Evolutionary conservation across 495 filamentous ascomycete species (phyloP).

Genomic region (Aspergillus nidulans): DNA sequence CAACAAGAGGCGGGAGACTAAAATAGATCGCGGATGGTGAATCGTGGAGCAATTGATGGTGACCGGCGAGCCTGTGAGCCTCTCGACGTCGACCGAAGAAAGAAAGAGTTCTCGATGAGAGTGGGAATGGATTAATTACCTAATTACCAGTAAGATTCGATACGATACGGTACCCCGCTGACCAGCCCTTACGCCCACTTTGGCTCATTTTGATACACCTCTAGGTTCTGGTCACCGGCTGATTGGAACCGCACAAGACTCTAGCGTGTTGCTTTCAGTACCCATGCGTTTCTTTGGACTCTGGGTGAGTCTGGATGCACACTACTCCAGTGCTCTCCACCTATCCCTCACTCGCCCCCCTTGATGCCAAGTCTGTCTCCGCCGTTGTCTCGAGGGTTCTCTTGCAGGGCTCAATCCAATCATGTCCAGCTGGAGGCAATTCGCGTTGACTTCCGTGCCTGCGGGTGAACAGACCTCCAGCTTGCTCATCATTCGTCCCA

Average conservation of each 20-base stretch:
- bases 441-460: constrained; percentile 1
- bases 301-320: constrained; percentile 10
- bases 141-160: neutral
- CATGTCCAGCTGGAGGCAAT: constrained; percentile 10
- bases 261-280: constrained; percentile 1
- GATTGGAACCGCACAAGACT: constrained; percentile 17
- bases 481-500: constrained; percentile 6
- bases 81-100: neutral
- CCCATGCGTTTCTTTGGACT: neutral
- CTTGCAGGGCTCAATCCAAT: constrained; percentile 10
- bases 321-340: constrained; percentile 5
- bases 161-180: constrained; percentile 1
- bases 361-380: constrained; percentile 18
- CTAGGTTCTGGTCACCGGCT: constrained; percentile 8
- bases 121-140: neutral
- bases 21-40: neutral
- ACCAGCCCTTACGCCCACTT: neutral
- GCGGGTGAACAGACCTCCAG: constrained; percentile 18
- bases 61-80: neutral
- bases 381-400: constrained; percentile 14
- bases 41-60: neutral
- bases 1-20: neutral
- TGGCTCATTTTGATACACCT: constrained; percentile 6
- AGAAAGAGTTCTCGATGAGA: neutral
- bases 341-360: constrained; percentile 9